phyloP scores from a whole-genome alignment of 2,329 filamentous ascomycete species.

The Biscogniauxia sp. region DNA sequence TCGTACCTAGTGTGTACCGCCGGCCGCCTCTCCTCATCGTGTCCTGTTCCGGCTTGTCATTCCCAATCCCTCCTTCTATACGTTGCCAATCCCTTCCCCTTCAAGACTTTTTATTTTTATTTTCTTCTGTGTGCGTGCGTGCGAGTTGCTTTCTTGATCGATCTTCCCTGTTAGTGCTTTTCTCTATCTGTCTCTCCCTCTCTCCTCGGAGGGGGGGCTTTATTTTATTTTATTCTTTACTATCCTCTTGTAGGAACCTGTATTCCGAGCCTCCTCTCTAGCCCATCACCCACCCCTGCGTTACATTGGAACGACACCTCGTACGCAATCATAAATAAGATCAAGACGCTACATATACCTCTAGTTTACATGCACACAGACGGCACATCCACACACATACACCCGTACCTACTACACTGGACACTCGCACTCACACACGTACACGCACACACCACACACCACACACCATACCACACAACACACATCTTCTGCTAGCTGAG shows the following conservation, averaged over 20 bases:
- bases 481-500: conserved; percentile 8
- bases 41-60: neutral
- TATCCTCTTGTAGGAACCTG: conserved; percentile 7
- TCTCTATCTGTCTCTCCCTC: neutral
- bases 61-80: neutral
- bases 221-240: conserved; percentile 5
- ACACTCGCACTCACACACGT: neutral
- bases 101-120: neutral
- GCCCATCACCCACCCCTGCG: conserved; percentile 14
- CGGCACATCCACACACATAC: conserved; percentile 13
- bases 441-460: neutral
- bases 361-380: conserved; percentile 3
- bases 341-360: neutral
- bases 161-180: neutral
- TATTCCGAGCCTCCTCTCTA: conserved; percentile 19
- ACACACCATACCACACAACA: neutral
- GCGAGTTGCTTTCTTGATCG: neutral
- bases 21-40: neutral
- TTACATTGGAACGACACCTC: conserved; percentile 16
- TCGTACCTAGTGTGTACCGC: neutral
- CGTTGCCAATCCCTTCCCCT: neutral
- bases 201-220: neutral
- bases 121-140: neutral
- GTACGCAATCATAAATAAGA: neutral
- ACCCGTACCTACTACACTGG: neutral